Evolutionary conservation across 2,329 filamentous ascomycete genomes (phyloP).

Genomic region (Colletotrichum sp.): DNA sequence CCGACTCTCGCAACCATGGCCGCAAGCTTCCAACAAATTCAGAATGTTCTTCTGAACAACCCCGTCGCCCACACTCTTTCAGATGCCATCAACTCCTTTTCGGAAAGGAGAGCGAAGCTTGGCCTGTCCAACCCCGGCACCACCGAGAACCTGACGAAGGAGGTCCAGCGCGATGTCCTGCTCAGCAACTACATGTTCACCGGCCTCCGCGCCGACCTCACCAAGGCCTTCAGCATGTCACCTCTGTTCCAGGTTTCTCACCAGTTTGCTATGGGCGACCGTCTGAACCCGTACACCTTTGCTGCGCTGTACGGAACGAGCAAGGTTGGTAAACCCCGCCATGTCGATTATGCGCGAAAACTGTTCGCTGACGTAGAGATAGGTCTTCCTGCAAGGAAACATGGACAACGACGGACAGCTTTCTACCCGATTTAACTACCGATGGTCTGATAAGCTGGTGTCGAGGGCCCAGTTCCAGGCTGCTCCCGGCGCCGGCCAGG

Average conservation of each 20-base stretch:
- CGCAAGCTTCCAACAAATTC: constrained; percentile 46
- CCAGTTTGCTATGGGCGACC: constrained; percentile 93
- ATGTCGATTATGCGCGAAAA: neutral
- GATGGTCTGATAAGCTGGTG: constrained; percentile 80
- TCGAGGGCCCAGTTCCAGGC: constrained; percentile 90
- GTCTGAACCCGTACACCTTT: constrained; percentile 93
- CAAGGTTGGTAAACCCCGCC: constrained; percentile 66
- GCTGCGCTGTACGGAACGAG: constrained; percentile 91
- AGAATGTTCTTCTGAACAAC: constrained; percentile 75
- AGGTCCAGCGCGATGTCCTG: constrained; percentile 96
- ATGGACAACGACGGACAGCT: constrained; percentile 91
- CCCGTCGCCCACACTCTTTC: constrained; percentile 71
- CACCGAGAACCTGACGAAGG: constrained; percentile 85
- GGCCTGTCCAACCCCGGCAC: constrained; percentile 92
- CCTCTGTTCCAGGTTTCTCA: constrained; percentile 98
- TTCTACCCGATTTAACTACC: constrained; percentile 89
- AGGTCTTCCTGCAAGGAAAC: constrained; percentile 96
- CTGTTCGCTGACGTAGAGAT: neutral
- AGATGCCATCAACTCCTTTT: constrained; percentile 82
- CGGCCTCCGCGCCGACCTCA: constrained; percentile 93
- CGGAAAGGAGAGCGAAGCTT: constrained; percentile 84
- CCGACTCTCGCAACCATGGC: constrained; percentile 50
- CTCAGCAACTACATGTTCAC: constrained; percentile 97
- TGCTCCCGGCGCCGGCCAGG: constrained; percentile 75
- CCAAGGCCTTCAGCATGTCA: constrained; percentile 92